Evolutionary conservation across 495 filamentous ascomycete species (phyloP), one percentile per base, ranked within the genome.

Genomic region (Xylaria nigripes): DNA sequence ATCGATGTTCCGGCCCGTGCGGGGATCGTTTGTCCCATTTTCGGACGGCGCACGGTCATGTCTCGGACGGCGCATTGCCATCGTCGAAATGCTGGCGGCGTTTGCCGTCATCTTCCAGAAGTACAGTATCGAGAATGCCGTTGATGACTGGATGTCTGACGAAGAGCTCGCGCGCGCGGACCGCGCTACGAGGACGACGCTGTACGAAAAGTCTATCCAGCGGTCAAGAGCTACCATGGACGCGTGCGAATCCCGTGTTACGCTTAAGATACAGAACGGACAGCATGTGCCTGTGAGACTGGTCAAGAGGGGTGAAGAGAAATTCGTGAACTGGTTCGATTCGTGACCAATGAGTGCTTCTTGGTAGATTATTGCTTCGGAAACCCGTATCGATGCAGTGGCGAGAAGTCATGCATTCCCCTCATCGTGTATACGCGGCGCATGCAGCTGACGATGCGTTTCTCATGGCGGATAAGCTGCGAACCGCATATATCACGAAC

Each of bases 1-100:
- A 32, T 67, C 69, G 21, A 74, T 81, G 48, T 85, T 79, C 69
- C 72, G 76, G 21, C 85, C 85, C 0, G 70, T 73, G 0, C 72
- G 78, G n/a, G 85, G 86, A 2, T 74, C 81, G 1, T 90, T 76
- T 59, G 69, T 90, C 13, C 84, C 89, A 0, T 92, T 90, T 67
- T 83, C 80, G 45, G 86, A 88, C 23, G 87, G 89, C 1, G 70
- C 77, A 29, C 76, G 81, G 53, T 81, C 83, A 56, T 93, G 85
- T 70, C 75, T 82, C 57, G 87, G 77, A 54, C 76, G 79, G 50
- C 78, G 80, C 59, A 87, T 92, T 58, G 86, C 87, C 13, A 85
- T 90, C 68, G 88, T 90, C 56, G 86, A 93, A 64, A 72, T 86
- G 41, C 71, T 81, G 27, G 85, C 84, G 0, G 85, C 81, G 52